Evolutionary conservation across 306 rosid species (phyloP), one percentile per base, ranked within the genome.

Genomic region (Gastrolobium villosum): DNA sequence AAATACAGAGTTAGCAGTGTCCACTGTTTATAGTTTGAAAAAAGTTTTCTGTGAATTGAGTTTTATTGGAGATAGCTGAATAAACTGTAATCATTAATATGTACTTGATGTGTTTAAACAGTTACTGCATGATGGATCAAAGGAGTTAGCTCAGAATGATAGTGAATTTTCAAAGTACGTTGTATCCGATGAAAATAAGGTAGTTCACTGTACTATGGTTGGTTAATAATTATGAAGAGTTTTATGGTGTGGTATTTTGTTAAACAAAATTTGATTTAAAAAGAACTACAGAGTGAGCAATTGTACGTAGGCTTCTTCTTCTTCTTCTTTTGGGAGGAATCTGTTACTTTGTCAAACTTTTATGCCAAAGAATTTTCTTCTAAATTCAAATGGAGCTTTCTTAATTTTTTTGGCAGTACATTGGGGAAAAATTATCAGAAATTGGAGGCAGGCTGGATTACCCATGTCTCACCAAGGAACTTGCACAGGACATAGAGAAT

Each of bases 51-150:
- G 49, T 74, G 84, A 54, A 81, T 80, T 31, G 87, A 62, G 87
- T 82, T 60, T 81, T 57, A 57, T 20, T 60, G 37, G 63, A 72
- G 45, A 45, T 79, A 75, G 10, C 63, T 31, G 63, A 49, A 48
- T 44, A 59, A 85, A 55, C 56, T 82, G 66, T 50, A 34, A 73
- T 66, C 69, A 80, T 76, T 65, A 74, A 64, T 31, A 41, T 39
- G 45, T 74, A 11, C 26, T 36, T 78, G 65, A 76, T 75, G 56
- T 66, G 77, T 57, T 72, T 83, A 83, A 70, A 84, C 90, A 95
- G 99, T 79, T 95, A 69, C 78, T 95, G 80, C 91, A 90, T 56
- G 99, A 95, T 60, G 99, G 97, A 77, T 87, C 99, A 4, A 95
- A 87, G 84, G 99, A 95, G 79, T 89, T 93, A 8, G 82, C 99